These are phyloP conservation scores for Gentiana dahurica DNA, from an alignment of 257 asterid genomes.

Conservation along the genomic window DNA sequence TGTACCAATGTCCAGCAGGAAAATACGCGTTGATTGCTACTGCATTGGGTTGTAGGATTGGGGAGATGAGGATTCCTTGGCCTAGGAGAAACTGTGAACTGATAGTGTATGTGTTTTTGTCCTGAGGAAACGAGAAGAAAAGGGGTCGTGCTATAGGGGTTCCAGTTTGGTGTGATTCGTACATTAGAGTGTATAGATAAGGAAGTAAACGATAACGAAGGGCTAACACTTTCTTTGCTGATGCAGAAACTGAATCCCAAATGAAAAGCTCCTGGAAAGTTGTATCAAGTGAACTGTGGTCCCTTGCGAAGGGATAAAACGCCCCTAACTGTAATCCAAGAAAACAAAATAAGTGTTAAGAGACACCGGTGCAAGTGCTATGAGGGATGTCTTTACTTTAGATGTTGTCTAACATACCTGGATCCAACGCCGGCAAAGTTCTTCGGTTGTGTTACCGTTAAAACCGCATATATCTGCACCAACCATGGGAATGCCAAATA, in stretches of 20 bases:
- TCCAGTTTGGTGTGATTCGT: conserved; percentile 34
- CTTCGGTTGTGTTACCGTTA: conserved; percentile 55
- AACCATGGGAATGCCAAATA: conserved; percentile 91
- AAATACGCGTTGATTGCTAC: conserved; percentile 27
- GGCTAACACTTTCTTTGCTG: conserved; percentile 39
- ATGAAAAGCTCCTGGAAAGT: conserved; percentile 34
- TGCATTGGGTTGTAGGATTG: conserved; percentile 27
- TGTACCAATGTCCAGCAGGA: conserved; percentile 39
- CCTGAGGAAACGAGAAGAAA: conserved; percentile 45
- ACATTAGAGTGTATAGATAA: conserved; percentile 36
- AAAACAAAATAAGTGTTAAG: no score
- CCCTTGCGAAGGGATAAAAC: conserved; percentile 50
- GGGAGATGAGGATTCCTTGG: conserved; percentile 36
- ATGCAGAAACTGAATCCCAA: conserved; percentile 42
- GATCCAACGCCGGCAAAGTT: conserved; percentile 91
- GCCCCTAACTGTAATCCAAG: conserved; percentile 36
- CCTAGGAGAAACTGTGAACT: conserved; percentile 37
- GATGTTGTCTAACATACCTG: conserved; percentile 6
- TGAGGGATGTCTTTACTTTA: no score
- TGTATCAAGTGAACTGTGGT: conserved; percentile 22
- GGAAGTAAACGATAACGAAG: conserved; percentile 35
- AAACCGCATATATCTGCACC: conserved; percentile 98
- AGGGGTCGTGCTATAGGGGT: conserved; percentile 37
- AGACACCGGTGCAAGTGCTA: no score
- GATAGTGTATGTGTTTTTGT: conserved; percentile 28